Evolutionary conservation across 2,329 filamentous ascomycete genomes (phyloP), one percentile per base, ranked within the genome.

Genomic region (Penicillium griseofulvum): DNA sequence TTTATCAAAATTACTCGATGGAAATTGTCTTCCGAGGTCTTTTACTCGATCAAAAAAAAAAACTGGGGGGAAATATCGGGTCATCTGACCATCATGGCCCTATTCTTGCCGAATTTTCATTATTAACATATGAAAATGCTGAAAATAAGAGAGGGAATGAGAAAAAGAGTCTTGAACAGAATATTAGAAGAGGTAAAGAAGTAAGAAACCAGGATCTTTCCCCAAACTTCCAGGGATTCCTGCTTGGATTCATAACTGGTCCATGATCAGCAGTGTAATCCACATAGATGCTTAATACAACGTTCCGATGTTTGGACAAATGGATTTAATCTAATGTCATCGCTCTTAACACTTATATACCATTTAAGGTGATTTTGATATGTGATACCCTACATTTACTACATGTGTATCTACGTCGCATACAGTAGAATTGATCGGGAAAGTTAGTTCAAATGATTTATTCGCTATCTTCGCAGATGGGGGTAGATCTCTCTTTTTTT

Each of bases 11-110:
- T 50, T 50, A 50, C 48, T 50, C 48, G 48, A 50, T 50, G 7
- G 22, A 44, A 50, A 43, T 11, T 33, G 26, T 29, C 26, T 16
- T 16, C 17, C 11, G 16, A 4, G 34, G 17, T 39, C 19, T 16
- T 31, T 68, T 68, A 69, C 65, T 68, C 64, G 65, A 68, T 68
- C 63, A 59, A 67, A 68, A 67, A n/a, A n/a, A n/a, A n/a, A n/a
- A n/a, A n/a, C n/a, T n/a, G n/a, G n/a, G n/a, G n/a, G n/a, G n/a
- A n/a, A n/a, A n/a, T n/a, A n/a, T n/a, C n/a, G n/a, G n/a, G 19
- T 9, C n/a, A 16, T 3, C 26, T 49, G 47, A 26, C 19, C 10
- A 5, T 49, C 33, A 47, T 53, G 50, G 42, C 22, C 42, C 42
- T 31, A 1, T 26, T 37, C 43, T 57, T 16, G 12, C 34, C 47